Conservation (phyloP, 2,329 filamentous ascomycete species). For the Pseudogymnoascus sp. region DNA sequence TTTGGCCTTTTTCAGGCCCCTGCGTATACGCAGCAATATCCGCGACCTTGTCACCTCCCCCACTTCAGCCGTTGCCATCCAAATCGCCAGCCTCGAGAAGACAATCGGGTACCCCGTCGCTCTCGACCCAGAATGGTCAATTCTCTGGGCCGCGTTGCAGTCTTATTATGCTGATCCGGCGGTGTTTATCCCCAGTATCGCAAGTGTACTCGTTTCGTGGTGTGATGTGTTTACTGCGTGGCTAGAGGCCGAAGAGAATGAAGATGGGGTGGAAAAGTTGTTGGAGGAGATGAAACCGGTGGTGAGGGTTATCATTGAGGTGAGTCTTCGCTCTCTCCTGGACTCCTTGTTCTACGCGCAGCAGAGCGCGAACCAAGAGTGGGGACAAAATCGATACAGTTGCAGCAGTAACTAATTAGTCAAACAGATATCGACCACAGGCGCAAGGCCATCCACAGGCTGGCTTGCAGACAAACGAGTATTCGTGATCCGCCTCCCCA, state of each 20-base stretch:
- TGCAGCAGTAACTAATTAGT: background rate
- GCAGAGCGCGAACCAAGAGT: background rate
- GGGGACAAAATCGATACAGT: background rate
- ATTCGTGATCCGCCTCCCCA: constrained; percentile 35
- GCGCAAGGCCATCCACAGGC: constrained; percentile 27
- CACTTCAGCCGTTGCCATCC: constrained; percentile 12
- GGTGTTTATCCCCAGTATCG: constrained; percentile 32
- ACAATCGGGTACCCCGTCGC: constrained; percentile 34
- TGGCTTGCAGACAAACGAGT: constrained; percentile 33
- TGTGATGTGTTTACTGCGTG: constrained; percentile 32
- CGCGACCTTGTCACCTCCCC: constrained; percentile 18
- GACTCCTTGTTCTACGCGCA: background rate
- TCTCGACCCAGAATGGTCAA: constrained; percentile 37
- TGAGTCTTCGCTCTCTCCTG: constrained; percentile 14
- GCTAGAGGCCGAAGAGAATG: constrained; percentile 35
- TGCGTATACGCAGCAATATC: constrained; percentile 18
- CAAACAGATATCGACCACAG: constrained; percentile 21
- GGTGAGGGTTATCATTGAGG: constrained; percentile 27
- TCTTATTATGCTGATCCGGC: constrained; percentile 34
- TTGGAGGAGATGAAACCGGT: constrained; percentile 30
- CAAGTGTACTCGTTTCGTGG: constrained; percentile 34
- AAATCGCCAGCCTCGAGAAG: constrained; percentile 12
- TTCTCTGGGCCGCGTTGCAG: constrained; percentile 34
- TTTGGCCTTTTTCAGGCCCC: constrained; percentile 13
- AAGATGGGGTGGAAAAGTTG: constrained; percentile 36